phyloP scores from a whole-genome alignment of 768 basidiomycete genomes.

The Phlegmacium glaucopus region DNA sequence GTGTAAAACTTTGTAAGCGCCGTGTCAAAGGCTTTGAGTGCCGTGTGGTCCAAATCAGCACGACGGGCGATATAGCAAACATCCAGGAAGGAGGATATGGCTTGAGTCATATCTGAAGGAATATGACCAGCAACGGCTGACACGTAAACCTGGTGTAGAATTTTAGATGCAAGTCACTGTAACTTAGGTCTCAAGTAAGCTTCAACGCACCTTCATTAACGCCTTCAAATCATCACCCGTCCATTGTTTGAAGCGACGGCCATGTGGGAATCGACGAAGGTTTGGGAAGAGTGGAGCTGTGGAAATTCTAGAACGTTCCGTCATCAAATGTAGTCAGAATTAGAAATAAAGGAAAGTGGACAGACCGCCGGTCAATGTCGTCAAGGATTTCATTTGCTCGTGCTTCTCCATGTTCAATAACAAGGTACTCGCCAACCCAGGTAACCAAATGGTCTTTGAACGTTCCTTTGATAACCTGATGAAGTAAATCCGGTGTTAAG shows the following conservation, averaged over 20 bases:
- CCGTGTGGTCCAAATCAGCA: no score
- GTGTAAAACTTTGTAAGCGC: no score
- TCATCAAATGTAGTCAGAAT: no score
- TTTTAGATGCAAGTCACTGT: slow-evolving; percentile 10
- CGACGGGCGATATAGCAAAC: no score
- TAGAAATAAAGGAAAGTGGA: no score
- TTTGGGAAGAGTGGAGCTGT: slow-evolving; percentile 15
- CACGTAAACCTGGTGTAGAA: no score
- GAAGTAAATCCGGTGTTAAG: slow-evolving; percentile 27
- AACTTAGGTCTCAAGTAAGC: not conserved
- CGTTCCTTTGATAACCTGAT: slow-evolving; percentile 36
- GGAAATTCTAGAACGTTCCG: slow-evolving; percentile 5
- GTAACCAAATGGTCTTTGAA: slow-evolving; percentile 38
- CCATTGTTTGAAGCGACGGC: slow-evolving; percentile 18
- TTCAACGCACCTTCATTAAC: not conserved
- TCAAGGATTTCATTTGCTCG: not conserved
- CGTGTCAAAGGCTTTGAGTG: no score
- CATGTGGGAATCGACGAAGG: slow-evolving; percentile 15
- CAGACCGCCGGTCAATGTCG: not conserved
- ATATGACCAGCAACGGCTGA: no score
- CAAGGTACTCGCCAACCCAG: slow-evolving; percentile 31
- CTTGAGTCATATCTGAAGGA: no score
- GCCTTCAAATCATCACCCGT: slow-evolving; percentile 6
- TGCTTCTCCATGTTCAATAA: not conserved
- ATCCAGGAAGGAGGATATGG: no score